Evolutionary conservation across 2,329 filamentous ascomycete species (phyloP), one percentile per base, ranked within the genome.

Genomic region (Dactylellina drechsleri): DNA sequence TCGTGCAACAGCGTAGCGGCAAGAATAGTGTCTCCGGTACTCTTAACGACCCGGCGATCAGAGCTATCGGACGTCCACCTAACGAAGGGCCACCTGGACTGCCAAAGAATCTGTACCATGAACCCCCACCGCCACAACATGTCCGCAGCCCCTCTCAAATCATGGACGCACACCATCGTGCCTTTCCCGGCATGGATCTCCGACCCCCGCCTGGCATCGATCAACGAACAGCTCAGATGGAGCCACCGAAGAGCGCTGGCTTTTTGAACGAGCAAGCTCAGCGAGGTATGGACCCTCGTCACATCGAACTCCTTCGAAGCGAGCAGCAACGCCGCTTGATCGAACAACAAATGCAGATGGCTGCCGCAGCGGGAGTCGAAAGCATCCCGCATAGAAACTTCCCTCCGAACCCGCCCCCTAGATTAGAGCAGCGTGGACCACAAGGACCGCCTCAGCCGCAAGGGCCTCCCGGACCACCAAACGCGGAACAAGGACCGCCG

Each of bases 171-270:
- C 71, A 75, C 47, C 71, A 75, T 15, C 64, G 71, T 23, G 71
- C 58, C 1, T 75, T 68, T 18, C 64, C 71, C 2, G 64, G 64
- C n/a, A 75, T 75, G 71, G 71, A 75, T 31, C 64, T 75, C 16
- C 71, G 71, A 12, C 71, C 71, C 0, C 71, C 71, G 36, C 71
- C 71, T 7, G 71, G 71, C n/a, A 75, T 75, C 31, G 71, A 75
- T 16, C 65, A 68, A 36, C 50, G 71, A 26, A 75, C 41, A 20
- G 52, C 58, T 13, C 71, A 54, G 41, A 13, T 75, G 8, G 71
- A 75, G 7, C 54, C 62, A 13, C 70, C 43, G 8, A 74, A 67
- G 43, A 31, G 49, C 7, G 60, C 62, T 5, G 50, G 31, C 18
- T 74, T 58, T 41, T 15, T 66, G 13, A 67, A 43, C 28, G 70